These are phyloP conservation scores for Cyclostephanos tholiformis DNA, from an alignment of 108 stramenopile genomes.

Conservation along the genomic window DNA sequence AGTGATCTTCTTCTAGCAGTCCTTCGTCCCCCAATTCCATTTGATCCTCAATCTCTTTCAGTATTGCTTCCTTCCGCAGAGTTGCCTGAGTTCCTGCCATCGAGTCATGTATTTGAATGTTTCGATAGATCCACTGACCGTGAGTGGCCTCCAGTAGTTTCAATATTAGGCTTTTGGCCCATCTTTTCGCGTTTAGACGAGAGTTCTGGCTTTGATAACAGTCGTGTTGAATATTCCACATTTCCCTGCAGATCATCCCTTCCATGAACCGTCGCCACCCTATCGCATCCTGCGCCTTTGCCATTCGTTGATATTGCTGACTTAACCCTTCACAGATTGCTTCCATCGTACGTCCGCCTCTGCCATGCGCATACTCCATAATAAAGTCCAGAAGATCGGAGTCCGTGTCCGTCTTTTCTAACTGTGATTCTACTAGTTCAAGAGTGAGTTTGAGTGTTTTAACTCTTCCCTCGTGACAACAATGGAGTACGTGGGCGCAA, in stretches of 20 bases:
- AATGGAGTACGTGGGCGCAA: conserved; percentile 4
- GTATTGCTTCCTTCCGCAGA: conserved; percentile 9
- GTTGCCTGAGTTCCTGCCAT: background rate
- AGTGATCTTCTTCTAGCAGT: conserved; percentile 1
- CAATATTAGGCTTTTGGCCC: background rate
- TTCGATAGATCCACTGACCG: conserved; percentile 15
- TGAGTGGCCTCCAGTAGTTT: background rate
- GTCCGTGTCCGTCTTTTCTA: background rate
- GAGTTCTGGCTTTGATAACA: background rate
- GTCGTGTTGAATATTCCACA: background rate
- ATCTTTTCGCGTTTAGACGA: background rate
- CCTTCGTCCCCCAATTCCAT: conserved; percentile 8
- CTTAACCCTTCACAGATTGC: background rate
- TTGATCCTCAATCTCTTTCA: background rate
- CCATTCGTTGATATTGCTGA: background rate
- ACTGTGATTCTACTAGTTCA: background rate
- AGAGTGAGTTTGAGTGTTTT: background rate
- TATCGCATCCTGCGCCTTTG: conserved; percentile 9
- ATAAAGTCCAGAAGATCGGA: background rate
- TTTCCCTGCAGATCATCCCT: background rate
- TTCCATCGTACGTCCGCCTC: background rate
- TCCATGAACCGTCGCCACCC: conserved; percentile 32
- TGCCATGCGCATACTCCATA: background rate
- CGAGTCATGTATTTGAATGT: conserved; percentile 13
- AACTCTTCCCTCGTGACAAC: background rate